Evolutionary conservation across 1,284 basidiomycete genomes (phyloP), one percentile per base, ranked within the genome.

Genomic region (Leccinum subrobustum): DNA sequence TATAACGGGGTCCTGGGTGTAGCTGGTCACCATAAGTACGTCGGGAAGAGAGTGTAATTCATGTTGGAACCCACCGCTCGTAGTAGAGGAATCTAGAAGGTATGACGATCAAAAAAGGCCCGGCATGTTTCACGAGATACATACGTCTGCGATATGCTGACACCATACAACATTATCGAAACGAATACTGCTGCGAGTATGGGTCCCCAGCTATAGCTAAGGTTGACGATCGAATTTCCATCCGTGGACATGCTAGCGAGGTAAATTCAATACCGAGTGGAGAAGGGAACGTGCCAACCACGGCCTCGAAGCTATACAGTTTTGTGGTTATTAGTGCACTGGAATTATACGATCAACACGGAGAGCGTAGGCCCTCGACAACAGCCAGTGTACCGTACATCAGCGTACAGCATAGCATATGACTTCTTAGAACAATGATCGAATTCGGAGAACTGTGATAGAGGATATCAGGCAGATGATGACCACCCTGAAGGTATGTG

Each of bases 111-210:
- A 51, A 57, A 55, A 6, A 48, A 18, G n/a, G 29, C 6, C 9
- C n/a, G n/a, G 20, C 44, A 54, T 42, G 48, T 52, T 33, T 35
- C 37, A 51, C 6, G 4, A n/a, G 29, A 14, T 18, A 62, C 68
- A 20, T 51, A 71, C 68, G 65, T 71, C 52, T 72, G 68, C 18
- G 69, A 47, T 61, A 69, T 64, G 56, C 69, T 69, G 59, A 72
- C 25, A 16, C 68, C 68, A 56, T 69, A 70, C 14, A 70, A 52
- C 25, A 68, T 54, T 2, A 72, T 55, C 8, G 68, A 63, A 27
- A 69, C 61, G 20, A 67, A 72, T 33, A 61, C 64, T 2, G 51
- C 69, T 2, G 69, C 68, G 11, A 69, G 68, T 7, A 58, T 70
- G 27, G 68, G 63, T 14, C 70, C 67, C 70, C 64, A 69, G 18